A percentile compares a stretch with the other conserved stretches of the same genome.
Evolutionary conservation across 768 basidiomycete species (phyloP).

Genomic region (Termitomyces sp.): DNA sequence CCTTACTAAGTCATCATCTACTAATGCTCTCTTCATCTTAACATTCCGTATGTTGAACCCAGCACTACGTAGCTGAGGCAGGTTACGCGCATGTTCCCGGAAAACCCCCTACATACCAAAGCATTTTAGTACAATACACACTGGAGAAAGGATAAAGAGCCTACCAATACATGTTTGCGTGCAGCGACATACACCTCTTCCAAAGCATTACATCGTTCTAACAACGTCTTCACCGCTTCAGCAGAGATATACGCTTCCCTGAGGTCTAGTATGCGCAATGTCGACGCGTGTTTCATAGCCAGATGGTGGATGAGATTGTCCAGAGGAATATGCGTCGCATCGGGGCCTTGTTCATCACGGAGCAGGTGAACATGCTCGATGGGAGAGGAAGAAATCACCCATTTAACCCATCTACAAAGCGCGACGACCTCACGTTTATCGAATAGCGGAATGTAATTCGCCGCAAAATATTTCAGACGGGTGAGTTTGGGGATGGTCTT

Average conservation of each 20-base stretch:
- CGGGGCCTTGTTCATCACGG: constrained; percentile 17
- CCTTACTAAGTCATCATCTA: constrained; percentile 19
- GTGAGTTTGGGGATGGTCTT: constrained; percentile 17
- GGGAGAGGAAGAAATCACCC: constrained; percentile 26
- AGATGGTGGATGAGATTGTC: constrained; percentile 33
- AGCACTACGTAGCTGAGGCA: constrained; percentile 28
- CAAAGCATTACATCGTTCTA: constrained; percentile 26
- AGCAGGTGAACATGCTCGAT: constrained; percentile 26
- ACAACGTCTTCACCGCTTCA: constrained; percentile 21
- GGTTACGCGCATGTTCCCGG: constrained; percentile 13
- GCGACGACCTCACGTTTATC: constrained; percentile 18
- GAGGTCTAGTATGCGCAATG: constrained; percentile 25
- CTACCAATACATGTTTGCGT: constrained; percentile 29
- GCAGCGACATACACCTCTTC: constrained; percentile 33
- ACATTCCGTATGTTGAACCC: constrained; percentile 30
- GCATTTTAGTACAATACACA: background rate
- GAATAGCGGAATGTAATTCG: constrained; percentile 19
- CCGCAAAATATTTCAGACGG: constrained; percentile 29
- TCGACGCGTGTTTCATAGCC: constrained; percentile 22
- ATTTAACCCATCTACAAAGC: constrained; percentile 34
- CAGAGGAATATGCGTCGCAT: constrained; percentile 18
- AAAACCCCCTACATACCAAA: constrained; percentile 21
- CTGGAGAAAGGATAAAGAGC: constrained; percentile 8
- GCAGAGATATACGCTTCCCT: constrained; percentile 14
- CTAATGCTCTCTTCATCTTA: constrained; percentile 17